A percentile compares a stretch with the other conserved stretches of the same genome.
phyloP scores from a whole-genome alignment of 257 asterid species.

The Nicotiana otophora region DNA sequence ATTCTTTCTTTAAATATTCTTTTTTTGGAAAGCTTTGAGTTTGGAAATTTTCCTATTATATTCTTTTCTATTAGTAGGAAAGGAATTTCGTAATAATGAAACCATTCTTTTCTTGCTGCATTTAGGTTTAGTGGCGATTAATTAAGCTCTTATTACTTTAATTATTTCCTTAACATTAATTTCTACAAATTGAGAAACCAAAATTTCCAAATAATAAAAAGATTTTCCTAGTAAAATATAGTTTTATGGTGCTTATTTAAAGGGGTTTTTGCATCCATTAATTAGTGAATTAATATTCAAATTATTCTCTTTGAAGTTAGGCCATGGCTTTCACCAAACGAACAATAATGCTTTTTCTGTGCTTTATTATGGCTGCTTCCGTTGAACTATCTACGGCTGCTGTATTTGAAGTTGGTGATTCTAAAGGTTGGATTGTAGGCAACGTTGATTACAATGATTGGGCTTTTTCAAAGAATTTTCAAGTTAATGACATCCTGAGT shows the following conservation, averaged over 20 bases:
- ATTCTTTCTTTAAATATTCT: no score
- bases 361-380: background rate
- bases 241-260: background rate
- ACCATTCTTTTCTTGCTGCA: background rate
- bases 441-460: background rate
- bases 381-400: background rate
- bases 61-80: background rate
- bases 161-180: background rate
- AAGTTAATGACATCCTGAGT: constrained; percentile 6
- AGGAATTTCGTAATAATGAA: background rate
- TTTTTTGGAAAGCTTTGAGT: background rate
- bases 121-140: no score
- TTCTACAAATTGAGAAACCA: background rate
- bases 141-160: background rate
- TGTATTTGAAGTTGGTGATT: constrained; percentile 5
- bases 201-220: background rate
- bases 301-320: background rate
- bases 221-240: background rate
- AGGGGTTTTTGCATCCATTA: background rate
- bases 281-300: background rate
- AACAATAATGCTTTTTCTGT: background rate
- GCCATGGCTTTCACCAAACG: background rate
- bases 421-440: background rate
- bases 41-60: background rate
- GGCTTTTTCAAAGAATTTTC: background rate